phyloP scores from a whole-genome alignment of 2,329 filamentous ascomycete genomes.

The Aspergillus bombycis region DNA sequence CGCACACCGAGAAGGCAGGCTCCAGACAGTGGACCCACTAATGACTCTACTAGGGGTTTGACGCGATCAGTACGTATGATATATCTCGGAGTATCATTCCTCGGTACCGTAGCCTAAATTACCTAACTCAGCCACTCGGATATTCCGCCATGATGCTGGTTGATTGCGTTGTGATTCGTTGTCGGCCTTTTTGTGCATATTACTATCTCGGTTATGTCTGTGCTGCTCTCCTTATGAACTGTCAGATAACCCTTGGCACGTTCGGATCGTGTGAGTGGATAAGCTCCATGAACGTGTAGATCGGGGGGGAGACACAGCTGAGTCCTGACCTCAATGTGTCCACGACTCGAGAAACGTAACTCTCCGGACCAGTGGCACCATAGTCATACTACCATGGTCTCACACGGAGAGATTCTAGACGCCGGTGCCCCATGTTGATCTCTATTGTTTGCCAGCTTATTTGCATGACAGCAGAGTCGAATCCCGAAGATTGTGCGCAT shows the following conservation, averaged over 20 bases:
- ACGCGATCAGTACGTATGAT: neutral
- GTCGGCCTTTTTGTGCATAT: neutral
- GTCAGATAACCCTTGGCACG: neutral
- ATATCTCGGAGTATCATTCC: neutral
- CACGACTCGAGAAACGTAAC: neutral
- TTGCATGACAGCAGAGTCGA: neutral
- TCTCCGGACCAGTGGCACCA: neutral
- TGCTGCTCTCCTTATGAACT: neutral
- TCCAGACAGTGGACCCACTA: neutral
- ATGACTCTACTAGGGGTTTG: neutral
- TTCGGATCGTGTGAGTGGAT: neutral
- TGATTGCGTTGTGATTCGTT: neutral
- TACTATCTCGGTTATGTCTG: neutral
- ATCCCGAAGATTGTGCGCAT: neutral
- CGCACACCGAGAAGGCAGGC: neutral
- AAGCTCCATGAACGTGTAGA: neutral
- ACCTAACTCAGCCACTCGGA: slow-evolving; percentile 1
- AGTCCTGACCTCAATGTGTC: neutral
- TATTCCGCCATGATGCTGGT: neutral
- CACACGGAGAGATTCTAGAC: neutral
- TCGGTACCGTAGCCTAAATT: neutral
- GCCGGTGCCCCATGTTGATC: neutral
- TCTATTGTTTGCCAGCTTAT: neutral
- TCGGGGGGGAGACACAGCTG: too few species aligned
- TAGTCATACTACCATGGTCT: neutral